phyloP scores from a whole-genome alignment of 2,329 filamentous ascomycete genomes.

The Graphiopsis chlorocephala region DNA sequence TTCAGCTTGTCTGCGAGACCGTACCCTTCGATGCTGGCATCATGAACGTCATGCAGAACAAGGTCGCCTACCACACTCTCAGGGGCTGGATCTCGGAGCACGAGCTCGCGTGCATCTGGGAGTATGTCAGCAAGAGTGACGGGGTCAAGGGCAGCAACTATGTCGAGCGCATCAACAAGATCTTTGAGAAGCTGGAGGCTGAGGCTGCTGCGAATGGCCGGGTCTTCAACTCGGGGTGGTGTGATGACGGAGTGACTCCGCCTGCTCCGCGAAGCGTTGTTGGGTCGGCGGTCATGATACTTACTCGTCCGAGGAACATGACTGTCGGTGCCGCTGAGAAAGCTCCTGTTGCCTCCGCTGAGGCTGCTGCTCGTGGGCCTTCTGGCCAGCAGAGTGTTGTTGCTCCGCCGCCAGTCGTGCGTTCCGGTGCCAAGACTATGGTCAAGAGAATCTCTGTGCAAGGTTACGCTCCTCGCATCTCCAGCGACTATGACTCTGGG shows the following conservation, averaged over 20 bases:
- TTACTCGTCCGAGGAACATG: not conserved
- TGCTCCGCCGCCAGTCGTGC: too few relatives aligned
- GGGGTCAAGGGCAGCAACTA: not conserved
- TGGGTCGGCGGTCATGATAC: not conserved
- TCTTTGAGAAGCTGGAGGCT: not conserved
- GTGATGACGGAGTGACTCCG: not conserved
- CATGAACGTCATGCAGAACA: constrained; percentile 16
- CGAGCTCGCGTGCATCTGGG: not conserved
- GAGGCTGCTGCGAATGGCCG: not conserved
- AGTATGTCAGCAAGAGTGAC: not conserved
- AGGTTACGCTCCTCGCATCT: too few relatives aligned
- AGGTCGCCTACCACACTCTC: constrained; percentile 8
- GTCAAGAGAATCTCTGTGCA: too few relatives aligned
- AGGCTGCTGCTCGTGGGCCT: not conserved
- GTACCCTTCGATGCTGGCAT: constrained; percentile 16
- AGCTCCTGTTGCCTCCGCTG: not conserved
- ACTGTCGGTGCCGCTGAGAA: not conserved
- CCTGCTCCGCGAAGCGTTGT: not conserved
- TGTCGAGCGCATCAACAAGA: not conserved
- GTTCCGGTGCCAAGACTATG: too few relatives aligned
- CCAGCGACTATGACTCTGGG: too few relatives aligned
- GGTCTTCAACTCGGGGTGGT: not conserved
- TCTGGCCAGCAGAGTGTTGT: too few relatives aligned
- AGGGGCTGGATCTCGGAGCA: constrained; percentile 8
- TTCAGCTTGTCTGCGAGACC: constrained; percentile 15